These are phyloP conservation scores for Leucogyrophana mollusca DNA, from an alignment of 768 basidiomycete species.

Conservation along the genomic window DNA sequence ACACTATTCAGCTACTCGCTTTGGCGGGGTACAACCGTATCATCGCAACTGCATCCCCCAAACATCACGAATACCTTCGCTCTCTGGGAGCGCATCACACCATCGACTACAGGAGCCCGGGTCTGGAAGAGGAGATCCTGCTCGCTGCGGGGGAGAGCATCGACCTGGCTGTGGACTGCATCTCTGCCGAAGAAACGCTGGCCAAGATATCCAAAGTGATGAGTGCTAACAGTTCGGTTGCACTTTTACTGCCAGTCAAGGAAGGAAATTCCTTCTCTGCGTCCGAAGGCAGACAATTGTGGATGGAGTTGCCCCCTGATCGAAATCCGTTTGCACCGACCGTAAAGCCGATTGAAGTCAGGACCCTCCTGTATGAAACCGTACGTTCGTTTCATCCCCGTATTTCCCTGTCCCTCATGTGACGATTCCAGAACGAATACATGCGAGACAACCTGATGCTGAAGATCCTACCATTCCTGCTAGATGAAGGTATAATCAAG, in stretches of 20 bases:
- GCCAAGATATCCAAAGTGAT: constrained; percentile 36
- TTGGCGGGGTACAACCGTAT: constrained; percentile 42
- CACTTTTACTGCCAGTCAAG: constrained; percentile 48
- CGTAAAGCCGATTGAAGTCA: constrained; percentile 36
- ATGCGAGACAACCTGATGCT: constrained; percentile 45
- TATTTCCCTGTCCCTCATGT: constrained; percentile 1
- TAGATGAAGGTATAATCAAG: constrained; percentile 36
- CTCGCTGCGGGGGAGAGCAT: constrained; percentile 31
- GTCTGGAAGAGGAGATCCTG: constrained; percentile 34
- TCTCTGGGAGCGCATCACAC: constrained; percentile 39
- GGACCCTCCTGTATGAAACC: constrained; percentile 40
- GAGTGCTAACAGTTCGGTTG: constrained; percentile 37
- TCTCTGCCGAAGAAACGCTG: constrained; percentile 37
- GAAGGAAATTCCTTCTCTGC: constrained; percentile 35
- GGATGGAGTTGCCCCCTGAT: constrained; percentile 31
- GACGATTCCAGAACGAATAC: constrained; percentile 33
- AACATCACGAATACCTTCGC: constrained; percentile 37
- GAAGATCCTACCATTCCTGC: constrained; percentile 42
- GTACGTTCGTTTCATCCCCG: constrained; percentile 20
- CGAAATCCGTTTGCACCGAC: constrained; percentile 37
- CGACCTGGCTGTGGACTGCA: constrained; percentile 36
- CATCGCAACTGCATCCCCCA: constrained; percentile 40
- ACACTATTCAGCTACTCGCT: constrained; percentile 38
- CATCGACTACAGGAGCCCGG: constrained; percentile 40
- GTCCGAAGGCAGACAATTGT: constrained; percentile 19